These are phyloP conservation scores for Irpex lacteus DNA, from an alignment of 1,284 basidiomycete genomes.

Conservation along the genomic window DNA sequence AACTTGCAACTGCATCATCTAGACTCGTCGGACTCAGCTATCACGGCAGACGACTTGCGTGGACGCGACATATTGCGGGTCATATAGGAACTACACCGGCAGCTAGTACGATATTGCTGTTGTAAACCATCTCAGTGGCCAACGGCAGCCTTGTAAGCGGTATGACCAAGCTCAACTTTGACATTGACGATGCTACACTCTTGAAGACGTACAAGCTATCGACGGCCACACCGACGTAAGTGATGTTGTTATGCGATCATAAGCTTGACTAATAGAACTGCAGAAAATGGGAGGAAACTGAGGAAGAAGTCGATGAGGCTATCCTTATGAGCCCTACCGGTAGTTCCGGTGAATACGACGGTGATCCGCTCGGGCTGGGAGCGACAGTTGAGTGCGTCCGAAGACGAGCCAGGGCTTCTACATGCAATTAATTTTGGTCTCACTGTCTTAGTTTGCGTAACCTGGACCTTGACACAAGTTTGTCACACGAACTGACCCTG, in stretches of 20 bases:
- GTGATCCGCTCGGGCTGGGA: slow-evolving; percentile 72
- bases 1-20: not conserved
- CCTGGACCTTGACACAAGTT: slow-evolving; percentile 74
- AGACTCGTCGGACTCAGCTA: not conserved
- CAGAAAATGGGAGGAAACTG: slow-evolving; percentile 80
- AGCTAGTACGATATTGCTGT: not conserved
- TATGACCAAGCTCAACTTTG: slow-evolving; percentile 50
- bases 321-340: slow-evolving; percentile 55
- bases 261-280: not conserved
- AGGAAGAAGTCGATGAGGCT: slow-evolving; percentile 72
- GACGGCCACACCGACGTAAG: slow-evolving; percentile 58
- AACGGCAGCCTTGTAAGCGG: not conserved
- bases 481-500: slow-evolving; percentile 14
- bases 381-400: slow-evolving; percentile 55
- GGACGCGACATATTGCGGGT: not conserved
- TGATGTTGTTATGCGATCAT: not conserved
- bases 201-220: slow-evolving; percentile 75
- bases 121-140: not conserved
- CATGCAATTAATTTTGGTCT: slow-evolving; percentile 7
- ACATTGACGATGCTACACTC: slow-evolving; percentile 70
- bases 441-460: slow-evolving; percentile 48
- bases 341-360: slow-evolving; percentile 47
- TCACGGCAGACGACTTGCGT: not conserved
- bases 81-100: not conserved
- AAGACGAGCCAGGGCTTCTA: slow-evolving; percentile 2